Conservation (phyloP, 202 grass and related monocot species). For the Schoenoplectus tabernaemontani region DNA sequence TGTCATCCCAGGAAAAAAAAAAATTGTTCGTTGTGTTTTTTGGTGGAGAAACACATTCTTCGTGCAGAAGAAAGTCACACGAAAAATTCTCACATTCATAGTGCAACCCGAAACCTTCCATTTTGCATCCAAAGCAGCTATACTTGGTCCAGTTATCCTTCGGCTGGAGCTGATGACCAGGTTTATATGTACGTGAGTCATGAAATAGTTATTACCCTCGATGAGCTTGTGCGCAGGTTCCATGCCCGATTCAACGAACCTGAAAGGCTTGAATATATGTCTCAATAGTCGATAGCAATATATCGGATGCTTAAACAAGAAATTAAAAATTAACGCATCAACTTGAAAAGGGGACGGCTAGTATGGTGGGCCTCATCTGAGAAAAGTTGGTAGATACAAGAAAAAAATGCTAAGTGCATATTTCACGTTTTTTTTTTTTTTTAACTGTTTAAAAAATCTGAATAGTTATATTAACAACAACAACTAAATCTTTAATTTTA, state of each 20-base stretch:
- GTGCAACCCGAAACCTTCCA: neutral
- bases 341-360: too few species aligned
- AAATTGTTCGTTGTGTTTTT: neutral
- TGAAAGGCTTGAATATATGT: neutral
- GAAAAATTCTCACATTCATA: neutral
- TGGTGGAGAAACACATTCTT: neutral
- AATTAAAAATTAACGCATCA: neutral
- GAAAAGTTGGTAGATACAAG: too few species aligned
- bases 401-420: too few species aligned
- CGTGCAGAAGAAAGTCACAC: neutral
- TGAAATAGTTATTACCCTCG: neutral
- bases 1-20: neutral
- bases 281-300: neutral
- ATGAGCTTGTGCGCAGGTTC: neutral
- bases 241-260: neutral
- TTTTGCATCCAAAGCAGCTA: neutral
- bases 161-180: neutral
- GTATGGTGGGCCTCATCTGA: too few species aligned
- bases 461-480: too few species aligned
- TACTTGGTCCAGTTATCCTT: neutral
- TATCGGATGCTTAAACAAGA: neutral
- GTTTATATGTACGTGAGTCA: neutral
- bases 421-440: too few species aligned
- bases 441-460: too few species aligned
- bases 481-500: too few species aligned